phyloP scores from a whole-genome alignment of 1,284 basidiomycete genomes.

The Leccinum cinnamomeum region DNA sequence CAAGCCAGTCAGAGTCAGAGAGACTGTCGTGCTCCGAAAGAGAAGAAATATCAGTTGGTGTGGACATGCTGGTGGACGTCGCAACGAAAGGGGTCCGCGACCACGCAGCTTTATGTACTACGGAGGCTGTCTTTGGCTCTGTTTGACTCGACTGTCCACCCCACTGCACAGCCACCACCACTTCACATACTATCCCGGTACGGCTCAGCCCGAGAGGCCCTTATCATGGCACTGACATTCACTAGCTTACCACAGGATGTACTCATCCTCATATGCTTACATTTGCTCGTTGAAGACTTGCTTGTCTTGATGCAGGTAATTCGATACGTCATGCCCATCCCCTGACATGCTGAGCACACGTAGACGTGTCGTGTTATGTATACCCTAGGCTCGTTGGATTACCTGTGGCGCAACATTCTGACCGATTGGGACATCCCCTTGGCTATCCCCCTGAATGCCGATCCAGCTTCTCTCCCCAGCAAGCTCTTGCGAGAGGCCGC shows the following conservation, averaged over 20 bases:
- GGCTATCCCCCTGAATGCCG: slow-evolving; percentile 35
- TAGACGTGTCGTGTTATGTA: slow-evolving; percentile 58
- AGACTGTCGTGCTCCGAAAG: slow-evolving; percentile 62
- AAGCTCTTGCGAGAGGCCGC: slow-evolving; percentile 37
- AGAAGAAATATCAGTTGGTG: slow-evolving; percentile 36
- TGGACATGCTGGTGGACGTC: slow-evolving; percentile 34
- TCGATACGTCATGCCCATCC: neutral
- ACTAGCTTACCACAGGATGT: slow-evolving; percentile 42
- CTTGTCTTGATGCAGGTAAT: slow-evolving; percentile 50
- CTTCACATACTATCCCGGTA: neutral
- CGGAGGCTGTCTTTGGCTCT: slow-evolving; percentile 28
- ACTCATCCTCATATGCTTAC: slow-evolving; percentile 34
- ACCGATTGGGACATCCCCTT: slow-evolving; percentile 34
- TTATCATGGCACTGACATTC: slow-evolving; percentile 13
- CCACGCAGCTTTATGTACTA: slow-evolving; percentile 23
- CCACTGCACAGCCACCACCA: slow-evolving; percentile 11
- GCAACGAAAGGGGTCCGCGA: slow-evolving; percentile 32
- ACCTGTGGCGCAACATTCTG: slow-evolving; percentile 24
- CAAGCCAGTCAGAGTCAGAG: slow-evolving; percentile 81
- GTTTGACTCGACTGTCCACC: slow-evolving; percentile 21
- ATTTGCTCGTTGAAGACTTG: slow-evolving; percentile 42
- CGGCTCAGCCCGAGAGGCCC: neutral
- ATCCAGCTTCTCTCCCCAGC: slow-evolving; percentile 31
- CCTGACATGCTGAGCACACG: slow-evolving; percentile 31
- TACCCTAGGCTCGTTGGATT: slow-evolving; percentile 33